Percentiles rank a stretch among this genome's conserved stretches.
These are phyloP conservation scores for Lichenothelia convexa DNA, from an alignment of 495 filamentous ascomycete genomes.

Conservation along the genomic window DNA sequence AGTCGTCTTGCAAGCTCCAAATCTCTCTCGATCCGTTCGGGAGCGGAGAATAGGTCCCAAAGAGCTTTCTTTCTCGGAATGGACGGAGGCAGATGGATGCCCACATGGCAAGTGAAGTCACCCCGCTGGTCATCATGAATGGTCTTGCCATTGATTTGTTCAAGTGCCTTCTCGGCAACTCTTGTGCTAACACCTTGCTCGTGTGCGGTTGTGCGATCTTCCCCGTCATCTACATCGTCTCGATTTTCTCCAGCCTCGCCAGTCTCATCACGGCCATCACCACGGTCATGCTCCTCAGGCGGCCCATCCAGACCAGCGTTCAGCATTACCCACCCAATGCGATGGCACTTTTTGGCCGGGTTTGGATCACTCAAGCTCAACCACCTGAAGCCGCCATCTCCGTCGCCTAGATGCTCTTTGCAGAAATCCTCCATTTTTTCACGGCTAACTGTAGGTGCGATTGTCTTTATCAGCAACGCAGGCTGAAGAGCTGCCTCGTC, in stretches of 20 bases:
- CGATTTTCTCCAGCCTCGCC: conserved; percentile 36
- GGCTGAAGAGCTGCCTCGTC: conserved; percentile 73
- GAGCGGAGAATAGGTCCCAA: conserved; percentile 87
- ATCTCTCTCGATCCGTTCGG: conserved; percentile 73
- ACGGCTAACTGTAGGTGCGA: conserved; percentile 91
- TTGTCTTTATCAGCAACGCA: conserved; percentile 90
- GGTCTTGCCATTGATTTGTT: conserved; percentile 86
- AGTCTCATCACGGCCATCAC: conserved; percentile 47
- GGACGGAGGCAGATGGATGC: conserved; percentile 74
- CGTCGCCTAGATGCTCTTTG: conserved; percentile 75
- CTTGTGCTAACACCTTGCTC: conserved; percentile 11
- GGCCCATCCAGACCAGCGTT: conserved; percentile 51
- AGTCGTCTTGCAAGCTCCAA: conserved; percentile 59
- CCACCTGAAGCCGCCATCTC: conserved; percentile 76
- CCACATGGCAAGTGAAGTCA: conserved; percentile 93
- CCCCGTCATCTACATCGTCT: conserved; percentile 20
- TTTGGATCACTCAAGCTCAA: conserved; percentile 91
- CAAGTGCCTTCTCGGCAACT: conserved; percentile 54
- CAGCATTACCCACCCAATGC: conserved; percentile 97
- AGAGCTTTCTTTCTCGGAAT: conserved; percentile 88
- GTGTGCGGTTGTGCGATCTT: conserved; percentile 6
- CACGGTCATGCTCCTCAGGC: conserved; percentile 35
- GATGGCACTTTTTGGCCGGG: conserved; percentile 86
- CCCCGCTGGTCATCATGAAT: conserved; percentile 84
- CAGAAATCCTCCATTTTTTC: conserved; percentile 82